A percentile compares a stretch with the other conserved stretches of the same genome.
phyloP scores from a whole-genome alignment of 1,284 basidiomycete genomes.

The Afroboletus lepidellus region DNA sequence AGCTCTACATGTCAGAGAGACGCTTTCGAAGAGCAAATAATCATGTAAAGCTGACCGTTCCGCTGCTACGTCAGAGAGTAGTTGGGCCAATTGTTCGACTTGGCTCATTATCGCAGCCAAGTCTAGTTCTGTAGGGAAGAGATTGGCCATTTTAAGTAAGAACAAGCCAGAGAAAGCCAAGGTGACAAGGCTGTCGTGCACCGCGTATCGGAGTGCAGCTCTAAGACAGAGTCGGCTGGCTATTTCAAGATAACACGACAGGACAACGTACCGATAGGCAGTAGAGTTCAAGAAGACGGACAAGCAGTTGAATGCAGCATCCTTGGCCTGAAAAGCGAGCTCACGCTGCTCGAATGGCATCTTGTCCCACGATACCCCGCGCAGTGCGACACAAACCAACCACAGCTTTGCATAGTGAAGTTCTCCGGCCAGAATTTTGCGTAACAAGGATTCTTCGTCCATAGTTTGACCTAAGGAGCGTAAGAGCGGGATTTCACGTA shows the following conservation, averaged over 20 bases:
- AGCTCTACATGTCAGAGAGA: constrained; percentile 11
- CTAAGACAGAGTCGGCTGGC: constrained; percentile 35
- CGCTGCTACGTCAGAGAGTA: constrained; percentile 84
- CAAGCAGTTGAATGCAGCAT: constrained; percentile 83
- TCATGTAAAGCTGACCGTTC: constrained; percentile 53
- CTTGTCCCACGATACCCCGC: constrained; percentile 91
- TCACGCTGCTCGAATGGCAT: constrained; percentile 93
- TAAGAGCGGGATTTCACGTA: constrained; percentile 9
- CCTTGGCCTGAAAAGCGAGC: constrained; percentile 91
- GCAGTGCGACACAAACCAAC: constrained; percentile 88
- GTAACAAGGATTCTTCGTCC: constrained; percentile 80
- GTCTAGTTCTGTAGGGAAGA: constrained; percentile 82
- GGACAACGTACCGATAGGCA: constrained; percentile 61
- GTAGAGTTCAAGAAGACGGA: constrained; percentile 76
- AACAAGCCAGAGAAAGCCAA: constrained; percentile 92
- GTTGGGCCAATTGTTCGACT: constrained; percentile 80
- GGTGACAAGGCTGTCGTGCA: constrained; percentile 90
- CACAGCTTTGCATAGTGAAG: constrained; percentile 90
- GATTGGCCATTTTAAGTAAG: constrained; percentile 86
- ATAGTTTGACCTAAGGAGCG: constrained; percentile 60
- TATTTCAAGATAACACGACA: not conserved
- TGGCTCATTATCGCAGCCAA: constrained; percentile 70
- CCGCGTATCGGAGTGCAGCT: constrained; percentile 82
- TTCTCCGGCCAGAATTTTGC: constrained; percentile 85
- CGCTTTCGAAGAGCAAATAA: not conserved